These are phyloP conservation scores for Leishmania martiniquensis DNA, from an alignment of 208 protist species.

Conservation along the genomic window DNA sequence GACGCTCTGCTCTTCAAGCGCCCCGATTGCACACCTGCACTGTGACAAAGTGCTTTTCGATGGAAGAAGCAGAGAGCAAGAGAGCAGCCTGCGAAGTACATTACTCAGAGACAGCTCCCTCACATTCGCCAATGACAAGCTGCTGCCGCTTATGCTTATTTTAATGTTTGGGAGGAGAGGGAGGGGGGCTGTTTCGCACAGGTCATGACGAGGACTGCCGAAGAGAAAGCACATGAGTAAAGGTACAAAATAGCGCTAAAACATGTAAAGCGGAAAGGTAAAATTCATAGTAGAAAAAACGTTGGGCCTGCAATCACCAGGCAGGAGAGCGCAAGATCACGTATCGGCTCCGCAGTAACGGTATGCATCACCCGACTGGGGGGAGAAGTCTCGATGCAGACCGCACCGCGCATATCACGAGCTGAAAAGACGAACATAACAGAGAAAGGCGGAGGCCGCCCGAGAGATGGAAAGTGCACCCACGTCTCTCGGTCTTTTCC, in stretches of 20 bases:
- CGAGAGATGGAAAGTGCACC: slow-evolving; percentile 3
- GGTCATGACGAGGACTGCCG: no score
- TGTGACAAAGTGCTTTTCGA: neutral
- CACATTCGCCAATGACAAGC: neutral
- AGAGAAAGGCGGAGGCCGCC: neutral
- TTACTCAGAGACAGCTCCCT: neutral
- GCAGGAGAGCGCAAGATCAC: neutral
- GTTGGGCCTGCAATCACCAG: neutral
- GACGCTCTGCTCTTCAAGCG: neutral
- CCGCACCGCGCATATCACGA: neutral
- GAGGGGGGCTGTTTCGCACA: neutral
- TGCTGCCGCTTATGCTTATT: neutral
- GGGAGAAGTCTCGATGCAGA: neutral
- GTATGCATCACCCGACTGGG: neutral
- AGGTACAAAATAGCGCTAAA: no score
- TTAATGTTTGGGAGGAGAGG: no score
- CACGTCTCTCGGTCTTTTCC: neutral
- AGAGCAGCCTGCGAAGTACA: neutral
- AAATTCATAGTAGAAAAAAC: neutral
- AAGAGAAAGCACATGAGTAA: neutral
- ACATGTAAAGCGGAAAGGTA: neutral
- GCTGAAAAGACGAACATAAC: neutral
- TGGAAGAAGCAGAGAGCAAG: neutral
- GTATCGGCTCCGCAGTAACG: neutral
- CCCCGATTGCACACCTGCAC: neutral